Evolutionary conservation across 176 grass and related monocot species (phyloP), one percentile per base, ranked within the genome.

Genomic region (Paspalum vaginatum): DNA sequence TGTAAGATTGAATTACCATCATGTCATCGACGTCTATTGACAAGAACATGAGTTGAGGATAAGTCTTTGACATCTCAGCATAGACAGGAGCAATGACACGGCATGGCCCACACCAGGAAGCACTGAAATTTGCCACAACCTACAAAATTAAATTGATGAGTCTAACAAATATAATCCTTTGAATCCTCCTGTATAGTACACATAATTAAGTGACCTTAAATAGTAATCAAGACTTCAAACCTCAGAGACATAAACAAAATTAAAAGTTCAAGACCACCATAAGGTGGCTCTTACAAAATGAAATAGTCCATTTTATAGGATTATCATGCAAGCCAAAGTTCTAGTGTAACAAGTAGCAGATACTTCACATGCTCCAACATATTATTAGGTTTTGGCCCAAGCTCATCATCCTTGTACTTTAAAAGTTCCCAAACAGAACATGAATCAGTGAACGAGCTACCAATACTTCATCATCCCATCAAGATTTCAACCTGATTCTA

Each of bases 61-160:
- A 91, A 72, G 89, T 94, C 84, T 91, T 85, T 79, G 92, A 94
- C 81, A 94, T 76, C 62, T 94, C 89, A 61, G 72, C 84, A 82
- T 94, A 94, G 60, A 87, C 32, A 76, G 92, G 86, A 76, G 89
- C 75, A 81, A 94, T 94, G 68, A 91, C 81, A 46, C 89, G 81
- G 27, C 92, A 94, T 79, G 92, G 92, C 1, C 92, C 92, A 75
- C 92, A 94, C 89, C 92, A 94, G 70, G 89, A 76, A 85, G 92
- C 92, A 6, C 89, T 94, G 81, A 94, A 94, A 87, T 94, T 94
- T 76, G 89, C 92, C 40, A 94, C 86, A 57, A 94, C 84, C 92
- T 91, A 84, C 56, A 59, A 66, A 79, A 53, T n/a, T 4, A 81
- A 82, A 62, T 25, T 8, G 12, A 66, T 58, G 9, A 72, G 82